Base-by-base conservation (phyloP, 1,284 basidiomycete species). In the Leccinum subrobustum region DNA sequence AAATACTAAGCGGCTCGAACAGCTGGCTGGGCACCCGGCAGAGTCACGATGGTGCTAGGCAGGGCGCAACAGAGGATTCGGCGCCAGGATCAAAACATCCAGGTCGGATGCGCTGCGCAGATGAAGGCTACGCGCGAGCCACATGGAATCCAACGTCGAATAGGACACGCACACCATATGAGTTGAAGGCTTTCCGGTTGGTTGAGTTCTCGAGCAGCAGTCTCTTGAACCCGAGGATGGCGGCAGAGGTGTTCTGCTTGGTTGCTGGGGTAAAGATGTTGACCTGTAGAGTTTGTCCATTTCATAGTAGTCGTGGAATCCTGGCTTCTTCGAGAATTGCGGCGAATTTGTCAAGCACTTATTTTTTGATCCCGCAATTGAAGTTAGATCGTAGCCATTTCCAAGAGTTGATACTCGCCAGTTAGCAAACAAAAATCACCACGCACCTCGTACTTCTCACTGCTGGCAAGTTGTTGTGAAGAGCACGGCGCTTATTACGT, bases 181-280 rank as follows among this genome's bases (percentile, higher is more conserved):
- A 98, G 63, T 87, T 89, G 78, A 93, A 99, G 63, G 96, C 91
- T 81, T 98, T 99, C 71, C 97, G 84, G 74, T 97, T 99, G 53
- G 96, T 99, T 62, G 96, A 97, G 76, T 98, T 98, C 78, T 99
- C 97, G 70, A 99, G 80, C 57, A 99, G 79, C 52, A 99, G 78
- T 58, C 93, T 85, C 75, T 95, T 88, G 68, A 99, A 96, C 66
- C 88, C 83, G 61, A 99, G 83, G 64, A 99, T 89, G 27, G 27
- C 27, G 8, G 92, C 88, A 63, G 89, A 85, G 14, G 97, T 74
- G 3, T 89, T 81, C 62, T 83, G 84, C 81, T 95, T 96, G 47
- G 89, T 89, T 52, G 82, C 76, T 0, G 89, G 85, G 1, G 88
- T 87, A 73, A 99, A 98, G 31, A 85, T 81, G 65, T 88, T 91